Evolutionary conservation across 1,139 yeast species (phyloP), one percentile per base, ranked within the genome.

Genomic region (Chernovozyma sophiae-reginae): DNA sequence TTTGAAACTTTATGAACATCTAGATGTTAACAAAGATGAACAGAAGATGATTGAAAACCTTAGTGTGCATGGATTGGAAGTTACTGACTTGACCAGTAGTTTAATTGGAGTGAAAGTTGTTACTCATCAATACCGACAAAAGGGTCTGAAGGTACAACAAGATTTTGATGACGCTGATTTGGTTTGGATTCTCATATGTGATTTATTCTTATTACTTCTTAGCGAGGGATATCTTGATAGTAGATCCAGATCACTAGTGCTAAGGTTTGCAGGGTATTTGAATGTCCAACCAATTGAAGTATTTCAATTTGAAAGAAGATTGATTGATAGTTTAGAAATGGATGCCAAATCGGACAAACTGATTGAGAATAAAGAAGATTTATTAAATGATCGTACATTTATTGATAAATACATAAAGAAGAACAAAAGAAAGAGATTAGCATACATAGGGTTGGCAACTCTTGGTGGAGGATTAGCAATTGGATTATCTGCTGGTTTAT

Each of bases 381-480:
- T 77, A 7, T 77, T 95, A 77, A 77, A 81, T 44, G 96, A 90
- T 52, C 66, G 71, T 17, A 81, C 79, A 44, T 74, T 86, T 43
- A 74, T 86, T 53, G 83, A 84, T 36, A 73, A 72, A 33, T 77
- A 95, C 46, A 74, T 86, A 27, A 84, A 77, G 51, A 72, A 68
- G 48, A 79, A 82, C 33, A 73, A 73, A 45, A 77, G 74, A 43
- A 81, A 74, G 52, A 81, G 92, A 51, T 67, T 86, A 56, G 84
- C 90, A 40, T 87, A 86, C 53, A 87, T 94, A 45, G 98, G 98
- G 0, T 65, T 94, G 39, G 99, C 98, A 0, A 92, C 97, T 3
- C 72, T 90, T n/a, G 97, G 98, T 13, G 99, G 99, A 1, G 90
- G 96, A 0, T 68, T 94, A 23, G 96, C 95, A 2, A 78, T 94